phyloP scores from a whole-genome alignment of 139 green algal genomes.

The Micractinium sp. region DNA sequence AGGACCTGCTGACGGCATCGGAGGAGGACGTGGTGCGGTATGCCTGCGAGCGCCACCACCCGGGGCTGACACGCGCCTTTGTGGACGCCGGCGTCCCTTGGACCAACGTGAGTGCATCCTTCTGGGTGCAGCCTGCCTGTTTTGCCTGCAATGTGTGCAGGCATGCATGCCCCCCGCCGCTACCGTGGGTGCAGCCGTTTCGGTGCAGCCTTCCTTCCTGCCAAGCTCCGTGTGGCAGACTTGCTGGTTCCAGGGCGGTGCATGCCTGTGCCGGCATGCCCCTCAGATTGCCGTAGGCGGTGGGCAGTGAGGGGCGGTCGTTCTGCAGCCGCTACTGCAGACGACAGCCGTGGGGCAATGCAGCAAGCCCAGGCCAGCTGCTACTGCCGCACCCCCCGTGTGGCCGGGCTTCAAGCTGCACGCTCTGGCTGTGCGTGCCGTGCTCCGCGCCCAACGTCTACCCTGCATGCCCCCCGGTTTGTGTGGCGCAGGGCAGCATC shows the following conservation, averaged over 20 bases:
- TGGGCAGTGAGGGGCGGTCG: too few relatives aligned
- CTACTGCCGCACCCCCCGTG: background rate
- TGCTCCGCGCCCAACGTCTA: too few relatives aligned
- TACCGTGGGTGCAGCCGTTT: background rate
- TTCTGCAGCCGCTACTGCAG: too few relatives aligned
- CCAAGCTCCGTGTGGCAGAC: too few relatives aligned
- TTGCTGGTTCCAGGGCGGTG: too few relatives aligned
- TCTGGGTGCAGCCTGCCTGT: background rate
- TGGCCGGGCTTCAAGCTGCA: background rate
- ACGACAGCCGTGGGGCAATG: too few relatives aligned
- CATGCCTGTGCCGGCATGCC: too few relatives aligned
- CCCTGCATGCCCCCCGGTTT: background rate
- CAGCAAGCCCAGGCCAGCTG: background rate
- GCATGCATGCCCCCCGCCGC: too few relatives aligned
- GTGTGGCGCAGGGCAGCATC: slow-evolving; percentile 2
- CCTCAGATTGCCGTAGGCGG: too few relatives aligned
- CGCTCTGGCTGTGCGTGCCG: too few relatives aligned
- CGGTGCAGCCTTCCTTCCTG: background rate
- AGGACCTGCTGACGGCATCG: slow-evolving; percentile 19
- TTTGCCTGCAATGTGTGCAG: too few relatives aligned
- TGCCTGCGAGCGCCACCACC: slow-evolving; percentile 31
- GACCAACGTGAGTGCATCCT: background rate
- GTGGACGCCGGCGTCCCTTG: slow-evolving; percentile 32
- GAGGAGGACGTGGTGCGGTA: slow-evolving; percentile 25
- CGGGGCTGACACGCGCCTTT: slow-evolving; percentile 28